Base-by-base conservation (phyloP, 257 asterid species). In the Echium plantagineum region DNA sequence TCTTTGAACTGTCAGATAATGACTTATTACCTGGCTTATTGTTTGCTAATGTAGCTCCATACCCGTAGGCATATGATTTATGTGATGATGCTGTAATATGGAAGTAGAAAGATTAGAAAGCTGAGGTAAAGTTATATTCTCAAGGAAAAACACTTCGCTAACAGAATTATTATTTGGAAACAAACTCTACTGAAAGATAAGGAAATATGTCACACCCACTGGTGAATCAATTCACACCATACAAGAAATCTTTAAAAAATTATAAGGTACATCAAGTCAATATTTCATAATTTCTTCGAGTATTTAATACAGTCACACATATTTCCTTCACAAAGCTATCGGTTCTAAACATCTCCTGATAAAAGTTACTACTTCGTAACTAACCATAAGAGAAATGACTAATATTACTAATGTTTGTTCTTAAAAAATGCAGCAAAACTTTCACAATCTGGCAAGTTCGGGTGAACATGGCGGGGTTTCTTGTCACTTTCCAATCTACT, bases 381-480 rank as follows among this genome's bases (percentile, higher is more conserved):
- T 42, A 42, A 42, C 49, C 49, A 42, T 12, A 42, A 42, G 49
- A 42, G 49, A 42, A 42, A 42, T 42, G 16, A 42, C 17, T 42
- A 12, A 10, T 1, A 42, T 42, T 42, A 12, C 49, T 42, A 42
- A 42, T 17, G 49, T 1, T 42, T 10, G 49, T 42, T 42, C 49
- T 42, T 42, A 42, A 42, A 42, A 4, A 42, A 42, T 7, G 49
- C 49, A 42, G 49, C 49, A 42, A 86, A 64, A 35, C 79, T 59
- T 61, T 90, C 95, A 69, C 81, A 86, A 59, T 89, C 97, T 26
- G 97, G 95, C 57, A 89, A 95, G 64, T 89, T 89, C 55, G 97
- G 94, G 76, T 90, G 97, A 71, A 86, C 94, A 67, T 90, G 95
- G 56, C 94, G 83, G 53, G 94, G 85, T 68, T 75, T 80, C 76